These are phyloP conservation scores for Pythium graminicola DNA, from an alignment of 352 stramenopile species.

Conservation along the genomic window DNA sequence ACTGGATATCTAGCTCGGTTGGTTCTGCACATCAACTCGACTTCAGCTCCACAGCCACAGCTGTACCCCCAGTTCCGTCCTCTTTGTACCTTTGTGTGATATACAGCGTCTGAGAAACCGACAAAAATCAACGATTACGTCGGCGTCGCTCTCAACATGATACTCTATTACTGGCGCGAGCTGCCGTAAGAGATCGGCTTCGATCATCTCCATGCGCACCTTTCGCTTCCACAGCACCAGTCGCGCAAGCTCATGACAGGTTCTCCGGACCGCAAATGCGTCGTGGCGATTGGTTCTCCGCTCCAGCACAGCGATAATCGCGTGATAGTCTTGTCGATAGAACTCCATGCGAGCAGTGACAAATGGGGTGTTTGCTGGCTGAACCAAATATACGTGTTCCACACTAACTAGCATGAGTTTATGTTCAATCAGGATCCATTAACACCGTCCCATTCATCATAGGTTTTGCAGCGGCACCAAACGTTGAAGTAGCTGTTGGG, in stretches of 20 bases:
- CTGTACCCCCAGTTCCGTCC: too few relatives aligned
- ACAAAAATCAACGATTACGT: constrained; percentile 37
- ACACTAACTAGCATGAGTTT: too few relatives aligned
- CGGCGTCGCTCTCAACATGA: constrained; percentile 29
- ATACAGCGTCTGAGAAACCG: constrained; percentile 44
- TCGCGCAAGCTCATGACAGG: constrained; percentile 43
- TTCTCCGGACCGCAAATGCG: constrained; percentile 44
- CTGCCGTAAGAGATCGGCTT: constrained; percentile 28
- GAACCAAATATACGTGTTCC: too few relatives aligned
- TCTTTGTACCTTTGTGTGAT: constrained; percentile 38
- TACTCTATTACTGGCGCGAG: constrained; percentile 24
- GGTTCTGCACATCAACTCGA: constrained; percentile 24
- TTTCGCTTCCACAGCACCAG: constrained; percentile 31
- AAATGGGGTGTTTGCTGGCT: too few relatives aligned
- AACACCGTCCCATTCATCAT: too few relatives aligned
- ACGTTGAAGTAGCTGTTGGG: too few relatives aligned
- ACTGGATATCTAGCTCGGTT: constrained; percentile 49
- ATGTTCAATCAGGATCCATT: too few relatives aligned
- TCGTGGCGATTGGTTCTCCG: constrained; percentile 24
- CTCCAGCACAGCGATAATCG: constrained; percentile 32
- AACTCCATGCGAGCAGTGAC: constrained; percentile 43
- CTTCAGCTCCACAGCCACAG: too few relatives aligned
- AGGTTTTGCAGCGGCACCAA: too few relatives aligned
- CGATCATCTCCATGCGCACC: constrained; percentile 29
- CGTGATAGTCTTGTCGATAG: constrained; percentile 36